Evolutionary conservation across 139 green algal genomes (phyloP), one percentile per base, ranked within the genome.

Genomic region (Tetraselmis chui): DNA sequence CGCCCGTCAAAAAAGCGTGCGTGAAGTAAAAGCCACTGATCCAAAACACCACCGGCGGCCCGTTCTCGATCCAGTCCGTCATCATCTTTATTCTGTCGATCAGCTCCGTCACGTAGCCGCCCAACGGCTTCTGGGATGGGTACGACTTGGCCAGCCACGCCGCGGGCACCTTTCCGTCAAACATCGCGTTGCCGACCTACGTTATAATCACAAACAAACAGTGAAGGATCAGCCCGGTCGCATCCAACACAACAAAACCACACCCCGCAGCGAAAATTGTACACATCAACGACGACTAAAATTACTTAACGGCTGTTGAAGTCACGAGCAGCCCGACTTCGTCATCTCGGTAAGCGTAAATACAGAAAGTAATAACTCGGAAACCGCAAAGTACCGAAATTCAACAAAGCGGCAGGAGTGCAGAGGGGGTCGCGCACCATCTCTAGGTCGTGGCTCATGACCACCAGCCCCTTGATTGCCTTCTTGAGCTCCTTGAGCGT

Each of bases 21-120:
- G 92, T 93, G 90, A 96, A 96, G 89, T 89, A 96, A 87, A 96
- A 96, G 79, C 92, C 92, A n/a, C 76, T 89, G 80, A 96, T 90
- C 92, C 92, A 96, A 87, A 92, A 95, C 59, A 90, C 84, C 0
- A 88, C 5, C n/a, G 92, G 92, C 28, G 89, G 85, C 1, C 93
- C 92, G 30, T 87, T 59, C 23, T 89, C 87, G 32, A 96, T 88
- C 92, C 92, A 96, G 0, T 77, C 32, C 29, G 25, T 23, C 27
- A 84, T 81, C 89, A 96, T 91, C 30, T 82, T 78, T 28, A 92
- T 31, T 27, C 92, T 87, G 31, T 92, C 90, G 5, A 91, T 81
- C 18, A 96, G 87, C 79, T 96, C 92, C 1, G 32, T 84, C 75
- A 96, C 85, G 85, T 94, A 96, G 28, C 75, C 83, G 24, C 85